Conservation (phyloP, 106 monocot genomes). For the Gastrodia elata region DNA sequence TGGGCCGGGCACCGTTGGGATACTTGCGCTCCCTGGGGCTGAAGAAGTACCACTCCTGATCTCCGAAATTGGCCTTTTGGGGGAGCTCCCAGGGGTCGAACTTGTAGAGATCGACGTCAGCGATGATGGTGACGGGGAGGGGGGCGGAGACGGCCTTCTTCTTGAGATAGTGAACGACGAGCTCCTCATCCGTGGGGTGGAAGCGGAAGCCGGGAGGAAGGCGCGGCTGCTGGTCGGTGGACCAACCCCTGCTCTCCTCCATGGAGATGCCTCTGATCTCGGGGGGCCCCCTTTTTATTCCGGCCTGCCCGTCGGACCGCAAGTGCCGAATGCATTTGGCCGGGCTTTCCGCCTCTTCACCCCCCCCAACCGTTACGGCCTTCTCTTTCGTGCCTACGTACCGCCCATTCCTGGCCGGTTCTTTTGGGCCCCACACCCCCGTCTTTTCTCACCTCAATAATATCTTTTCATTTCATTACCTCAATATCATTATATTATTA, state of each 20-base stretch:
- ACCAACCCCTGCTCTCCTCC: slow-evolving; percentile 26
- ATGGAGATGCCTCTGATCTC: background rate
- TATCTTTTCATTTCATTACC: too few relatives aligned
- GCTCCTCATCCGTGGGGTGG: slow-evolving; percentile 29
- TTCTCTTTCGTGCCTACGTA: background rate
- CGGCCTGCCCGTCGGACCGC: background rate
- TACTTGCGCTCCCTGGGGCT: slow-evolving; percentile 20
- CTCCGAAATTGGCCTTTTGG: slow-evolving; percentile 21
- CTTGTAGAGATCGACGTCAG: slow-evolving; percentile 18
- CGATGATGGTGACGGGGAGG: slow-evolving; percentile 22
- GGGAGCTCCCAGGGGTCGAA: slow-evolving; percentile 26
- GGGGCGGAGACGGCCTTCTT: slow-evolving; percentile 20
- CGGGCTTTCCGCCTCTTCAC: background rate
- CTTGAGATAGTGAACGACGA: slow-evolving; percentile 30
- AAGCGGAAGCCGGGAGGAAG: slow-evolving; percentile 24
- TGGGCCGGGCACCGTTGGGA: slow-evolving; percentile 25
- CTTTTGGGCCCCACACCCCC: background rate
- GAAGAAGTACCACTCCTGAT: slow-evolving; percentile 28
- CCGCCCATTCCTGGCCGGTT: too few relatives aligned
- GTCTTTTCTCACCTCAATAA: too few relatives aligned
- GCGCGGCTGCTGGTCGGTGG: slow-evolving; percentile 11
- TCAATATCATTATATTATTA: too few relatives aligned
- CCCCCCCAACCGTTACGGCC: background rate
- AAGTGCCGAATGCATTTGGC: slow-evolving; percentile 10
- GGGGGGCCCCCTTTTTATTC: background rate